These are phyloP conservation scores for Ophiocytium majus DNA, from an alignment of 352 stramenopile genomes.

Conservation along the genomic window DNA sequence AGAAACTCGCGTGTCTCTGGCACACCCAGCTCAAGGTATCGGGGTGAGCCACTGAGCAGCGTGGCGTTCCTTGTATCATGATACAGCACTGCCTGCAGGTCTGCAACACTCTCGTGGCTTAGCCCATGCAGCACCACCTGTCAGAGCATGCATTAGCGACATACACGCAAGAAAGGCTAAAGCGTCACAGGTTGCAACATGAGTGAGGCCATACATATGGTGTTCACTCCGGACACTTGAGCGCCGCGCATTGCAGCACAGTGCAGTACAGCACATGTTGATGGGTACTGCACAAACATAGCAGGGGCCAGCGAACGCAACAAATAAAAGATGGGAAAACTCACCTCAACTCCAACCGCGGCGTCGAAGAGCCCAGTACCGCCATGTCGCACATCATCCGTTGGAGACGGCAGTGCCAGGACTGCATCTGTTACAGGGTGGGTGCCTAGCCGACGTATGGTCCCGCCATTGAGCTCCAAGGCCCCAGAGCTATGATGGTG, in stretches of 20 bases:
- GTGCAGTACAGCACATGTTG: no score
- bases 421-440: neutral
- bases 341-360: neutral
- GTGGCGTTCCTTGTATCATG: conserved; percentile 2
- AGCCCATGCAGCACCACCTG: conserved; percentile 9
- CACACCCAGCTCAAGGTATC: neutral
- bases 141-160: neutral
- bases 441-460: neutral
- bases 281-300: no score
- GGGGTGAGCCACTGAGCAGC: neutral
- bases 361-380: neutral
- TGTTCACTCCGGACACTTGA: no score
- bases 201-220: neutral
- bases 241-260: no score
- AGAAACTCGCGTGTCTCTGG: neutral
- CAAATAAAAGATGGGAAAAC: no score
- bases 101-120: neutral
- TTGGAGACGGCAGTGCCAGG: neutral
- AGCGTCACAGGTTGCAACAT: no score
- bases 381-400: neutral
- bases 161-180: neutral
- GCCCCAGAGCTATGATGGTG: neutral
- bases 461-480: conserved; percentile 14
- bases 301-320: no score
- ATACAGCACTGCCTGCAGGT: neutral